Evolutionary conservation across 257 asterid species (phyloP).

Genomic region (Capsicum rhomboideum): DNA sequence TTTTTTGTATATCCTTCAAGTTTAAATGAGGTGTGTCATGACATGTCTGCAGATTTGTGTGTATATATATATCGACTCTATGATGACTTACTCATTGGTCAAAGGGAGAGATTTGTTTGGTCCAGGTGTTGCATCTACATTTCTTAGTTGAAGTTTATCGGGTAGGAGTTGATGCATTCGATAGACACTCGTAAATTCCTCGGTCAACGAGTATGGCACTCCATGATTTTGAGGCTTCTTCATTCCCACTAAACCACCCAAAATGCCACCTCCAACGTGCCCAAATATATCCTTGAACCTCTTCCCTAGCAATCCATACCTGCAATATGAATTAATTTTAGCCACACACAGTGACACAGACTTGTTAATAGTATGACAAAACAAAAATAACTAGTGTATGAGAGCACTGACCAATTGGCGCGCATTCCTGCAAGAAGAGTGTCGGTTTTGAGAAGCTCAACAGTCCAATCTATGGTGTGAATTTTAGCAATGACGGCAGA

Average conservation of each 20-base stretch:
- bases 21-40: too few relatives aligned
- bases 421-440: constrained; percentile 50
- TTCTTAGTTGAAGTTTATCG: constrained; percentile 31
- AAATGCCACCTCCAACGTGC: constrained; percentile 19
- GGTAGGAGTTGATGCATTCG: constrained; percentile 59
- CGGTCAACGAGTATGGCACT: constrained; percentile 51
- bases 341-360: neutral
- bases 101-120: constrained; percentile 48
- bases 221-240: constrained; percentile 39
- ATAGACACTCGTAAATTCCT: constrained; percentile 49
- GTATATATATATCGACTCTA: too few relatives aligned
- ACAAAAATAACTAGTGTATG: neutral
- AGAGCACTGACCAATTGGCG: constrained; percentile 25
- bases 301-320: constrained; percentile 66
- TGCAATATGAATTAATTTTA: neutral
- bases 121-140: constrained; percentile 31
- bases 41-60: too few relatives aligned
- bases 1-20: too few relatives aligned
- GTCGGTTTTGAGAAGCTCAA: constrained; percentile 52
- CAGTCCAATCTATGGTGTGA: constrained; percentile 71
- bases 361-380: neutral
- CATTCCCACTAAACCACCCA: constrained; percentile 49
- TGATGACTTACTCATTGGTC: constrained; percentile 17
- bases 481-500: constrained; percentile 60
- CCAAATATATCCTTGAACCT: constrained; percentile 47